Conservation (phyloP, 805 yeast species). For the Nakazawaea sp. region DNA sequence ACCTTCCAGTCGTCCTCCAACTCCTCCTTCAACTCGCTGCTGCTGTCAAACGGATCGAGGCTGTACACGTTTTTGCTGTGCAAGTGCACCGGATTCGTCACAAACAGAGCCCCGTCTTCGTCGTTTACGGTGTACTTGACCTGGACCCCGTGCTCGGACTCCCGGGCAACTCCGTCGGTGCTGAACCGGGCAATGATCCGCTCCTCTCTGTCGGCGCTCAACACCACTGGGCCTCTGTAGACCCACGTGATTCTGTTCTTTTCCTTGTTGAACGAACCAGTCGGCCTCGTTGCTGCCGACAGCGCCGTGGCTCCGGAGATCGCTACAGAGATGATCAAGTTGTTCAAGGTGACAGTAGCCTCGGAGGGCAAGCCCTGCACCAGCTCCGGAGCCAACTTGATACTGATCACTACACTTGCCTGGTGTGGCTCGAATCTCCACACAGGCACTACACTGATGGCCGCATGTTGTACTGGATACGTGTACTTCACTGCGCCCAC, state of each 20-base stretch:
- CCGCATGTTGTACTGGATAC: constrained; percentile 35
- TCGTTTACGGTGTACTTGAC: constrained; percentile 49
- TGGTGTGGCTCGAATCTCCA: constrained; percentile 88
- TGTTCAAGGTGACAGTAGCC: constrained; percentile 40
- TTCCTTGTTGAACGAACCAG: constrained; percentile 85
- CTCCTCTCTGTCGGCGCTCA: constrained; percentile 42
- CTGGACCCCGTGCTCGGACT: constrained; percentile 68
- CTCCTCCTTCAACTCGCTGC: constrained; percentile 9
- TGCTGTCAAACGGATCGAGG: constrained; percentile 27
- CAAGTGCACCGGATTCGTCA: constrained; percentile 30
- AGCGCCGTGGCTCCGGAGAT: constrained; percentile 56
- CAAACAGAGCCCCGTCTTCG: constrained; percentile 36
- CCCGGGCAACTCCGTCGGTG: constrained; percentile 67
- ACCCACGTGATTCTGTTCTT: constrained; percentile 85
- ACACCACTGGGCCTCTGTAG: constrained; percentile 27
- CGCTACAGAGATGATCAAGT: constrained; percentile 55
- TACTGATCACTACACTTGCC: constrained; percentile 74
- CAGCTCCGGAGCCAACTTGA: constrained; percentile 48
- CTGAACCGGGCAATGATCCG: constrained; percentile 80
- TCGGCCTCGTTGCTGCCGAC: constrained; percentile 84
- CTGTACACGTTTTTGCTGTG: constrained; percentile 18
- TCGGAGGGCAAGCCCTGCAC: constrained; percentile 26
- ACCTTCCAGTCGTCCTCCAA: constrained; percentile 22
- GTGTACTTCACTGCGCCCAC: constrained; percentile 77
- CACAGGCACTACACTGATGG: constrained; percentile 68